phyloP scores from a whole-genome alignment of 306 rosid species.

The Corylus avellana region DNA sequence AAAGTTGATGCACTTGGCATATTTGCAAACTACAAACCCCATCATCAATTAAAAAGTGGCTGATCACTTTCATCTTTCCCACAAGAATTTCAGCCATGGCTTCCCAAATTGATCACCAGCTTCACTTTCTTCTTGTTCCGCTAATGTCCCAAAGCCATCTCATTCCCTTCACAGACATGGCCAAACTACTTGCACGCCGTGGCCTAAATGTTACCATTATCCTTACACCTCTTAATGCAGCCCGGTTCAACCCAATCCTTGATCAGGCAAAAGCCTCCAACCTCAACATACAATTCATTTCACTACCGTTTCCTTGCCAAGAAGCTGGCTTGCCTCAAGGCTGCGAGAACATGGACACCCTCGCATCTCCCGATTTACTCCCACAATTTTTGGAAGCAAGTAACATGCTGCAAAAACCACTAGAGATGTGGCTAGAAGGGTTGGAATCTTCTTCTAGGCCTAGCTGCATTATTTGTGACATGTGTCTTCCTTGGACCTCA shows the following conservation, averaged over 20 bases:
- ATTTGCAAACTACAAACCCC: too few relatives aligned
- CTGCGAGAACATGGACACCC: constrained; percentile 18
- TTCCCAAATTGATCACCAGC: neutral
- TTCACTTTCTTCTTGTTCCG: constrained; percentile 4
- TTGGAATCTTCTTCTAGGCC: constrained; percentile 6
- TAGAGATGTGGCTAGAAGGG: constrained; percentile 11
- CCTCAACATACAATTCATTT: neutral
- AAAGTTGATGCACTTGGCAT: too few relatives aligned
- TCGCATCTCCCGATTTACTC: constrained; percentile 4
- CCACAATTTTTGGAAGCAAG: constrained; percentile 10
- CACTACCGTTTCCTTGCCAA: constrained; percentile 18
- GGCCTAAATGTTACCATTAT: neutral
- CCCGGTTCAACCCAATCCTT: neutral
- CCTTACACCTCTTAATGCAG: neutral
- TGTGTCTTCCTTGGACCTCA: constrained; percentile 20
- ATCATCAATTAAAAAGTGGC: too few relatives aligned
- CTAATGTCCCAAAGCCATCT: constrained; percentile 14
- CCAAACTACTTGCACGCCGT: constrained; percentile 2
- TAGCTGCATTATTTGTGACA: constrained; percentile 29
- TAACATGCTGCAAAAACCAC: constrained; percentile 4
- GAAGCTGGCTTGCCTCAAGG: constrained; percentile 30
- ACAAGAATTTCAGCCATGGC: neutral
- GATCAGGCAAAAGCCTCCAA: neutral
- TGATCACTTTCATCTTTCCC: too few relatives aligned
- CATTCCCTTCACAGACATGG: constrained; percentile 2